phyloP scores from a whole-genome alignment of 768 basidiomycete genomes.

The Arthromyces matolae region DNA sequence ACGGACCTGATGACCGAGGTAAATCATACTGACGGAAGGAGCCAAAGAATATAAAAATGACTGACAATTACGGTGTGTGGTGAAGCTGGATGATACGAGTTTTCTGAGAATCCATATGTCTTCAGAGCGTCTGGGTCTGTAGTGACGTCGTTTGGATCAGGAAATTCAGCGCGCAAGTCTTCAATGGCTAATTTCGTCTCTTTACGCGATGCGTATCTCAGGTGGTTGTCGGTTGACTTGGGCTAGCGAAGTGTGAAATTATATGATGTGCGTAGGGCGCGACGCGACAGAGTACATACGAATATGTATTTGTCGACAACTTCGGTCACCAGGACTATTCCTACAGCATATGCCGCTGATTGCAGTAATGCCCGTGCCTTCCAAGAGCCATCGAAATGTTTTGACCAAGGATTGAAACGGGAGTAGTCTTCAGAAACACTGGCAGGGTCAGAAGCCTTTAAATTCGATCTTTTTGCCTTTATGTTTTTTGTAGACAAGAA shows the following conservation, averaged over 20 bases:
- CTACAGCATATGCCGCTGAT: slow-evolving; percentile 32
- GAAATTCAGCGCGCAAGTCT: slow-evolving; percentile 46
- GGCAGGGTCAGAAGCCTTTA: too few species aligned
- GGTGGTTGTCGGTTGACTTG: slow-evolving; percentile 8
- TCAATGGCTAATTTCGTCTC: slow-evolving; percentile 50
- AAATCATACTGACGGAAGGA: background rate
- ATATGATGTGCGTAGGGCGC: background rate
- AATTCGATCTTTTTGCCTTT: too few species aligned
- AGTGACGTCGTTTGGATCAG: slow-evolving; percentile 42
- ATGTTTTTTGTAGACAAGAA: slow-evolving; percentile 1
- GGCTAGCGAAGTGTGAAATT: slow-evolving; percentile 7
- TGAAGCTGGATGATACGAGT: slow-evolving; percentile 62
- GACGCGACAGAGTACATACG: slow-evolving; percentile 17
- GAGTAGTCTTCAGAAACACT: too few species aligned
- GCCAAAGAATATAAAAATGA: slow-evolving; percentile 1
- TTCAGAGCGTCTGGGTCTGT: slow-evolving; percentile 49
- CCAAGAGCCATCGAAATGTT: slow-evolving; percentile 31
- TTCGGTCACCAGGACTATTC: slow-evolving; percentile 30
- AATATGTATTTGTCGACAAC: slow-evolving; percentile 25
- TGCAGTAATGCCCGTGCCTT: slow-evolving; percentile 32
- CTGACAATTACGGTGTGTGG: slow-evolving; percentile 51
- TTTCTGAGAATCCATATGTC: slow-evolving; percentile 62
- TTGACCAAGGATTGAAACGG: slow-evolving; percentile 41
- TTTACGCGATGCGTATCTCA: slow-evolving; percentile 41
- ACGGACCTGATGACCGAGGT: slow-evolving; percentile 39